Evolutionary conservation across 1,139 yeast genomes (phyloP), one percentile per base, ranked within the genome.

Genomic region (Debaryomyces nepalensis): DNA sequence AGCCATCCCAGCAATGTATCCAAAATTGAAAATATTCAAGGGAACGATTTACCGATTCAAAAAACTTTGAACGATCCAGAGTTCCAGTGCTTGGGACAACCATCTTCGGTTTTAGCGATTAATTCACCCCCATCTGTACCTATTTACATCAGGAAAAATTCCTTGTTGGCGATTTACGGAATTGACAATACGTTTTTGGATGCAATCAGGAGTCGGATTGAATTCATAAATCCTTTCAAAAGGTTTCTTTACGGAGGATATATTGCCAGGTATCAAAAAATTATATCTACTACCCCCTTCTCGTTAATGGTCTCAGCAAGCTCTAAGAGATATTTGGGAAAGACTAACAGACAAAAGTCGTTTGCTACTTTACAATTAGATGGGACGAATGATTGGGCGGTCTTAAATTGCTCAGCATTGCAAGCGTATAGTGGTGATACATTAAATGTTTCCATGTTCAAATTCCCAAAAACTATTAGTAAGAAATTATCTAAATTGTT

Each of bases 321-420:
- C 12, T 40, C 58, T 4, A 46, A 58, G 19, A 47, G 41, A n/a
- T 52, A 51, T 43, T 45, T 48, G 14, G 44, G 54, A 18, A 49
- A 54, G 23, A 51, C 56, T 8, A 55, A 58, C 39, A 33, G 24
- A 20, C 29, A 37, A 14, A 70, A 61, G 39, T 63, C 79, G 11
- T 73, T 77, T 51, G 70, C 70, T 9, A 66, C 65, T 32, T 48
- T 82, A 26, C 51, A 64, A 4, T 57, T 82, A 43, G 85, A 82
- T 48, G 88, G 88, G 1, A 62, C 75, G 1, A 61, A 61, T 19
- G 88, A 82, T 51, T 82, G 87, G 86, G 84, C 84, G 1, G 46
- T 82, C 3, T 63, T 82, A 36, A 66, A 75, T 33, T 62, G 67
- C 3, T 55, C 65, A 9, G 70, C 81, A 0, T 57, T 82, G 20